Conservation (phyloP, 345 rosid genomes). For the Cardiospermum halicacabum region DNA sequence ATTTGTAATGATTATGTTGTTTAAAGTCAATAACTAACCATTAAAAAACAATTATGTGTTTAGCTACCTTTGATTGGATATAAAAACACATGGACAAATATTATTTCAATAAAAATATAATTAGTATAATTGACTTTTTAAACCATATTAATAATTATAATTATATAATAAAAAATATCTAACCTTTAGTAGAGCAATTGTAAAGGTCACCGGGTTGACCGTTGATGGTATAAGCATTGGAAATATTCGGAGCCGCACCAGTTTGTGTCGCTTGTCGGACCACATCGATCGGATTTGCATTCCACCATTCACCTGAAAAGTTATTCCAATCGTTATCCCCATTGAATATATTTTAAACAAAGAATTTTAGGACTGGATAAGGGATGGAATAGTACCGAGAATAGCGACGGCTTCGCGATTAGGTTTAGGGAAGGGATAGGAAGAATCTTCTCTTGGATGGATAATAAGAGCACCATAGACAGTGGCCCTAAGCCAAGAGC, state of each 20-base stretch:
- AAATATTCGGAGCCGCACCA: slow-evolving; percentile 67
- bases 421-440: slow-evolving; percentile 76
- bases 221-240: slow-evolving; percentile 84
- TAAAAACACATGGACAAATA: neutral
- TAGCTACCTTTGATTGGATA: neutral
- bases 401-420: slow-evolving; percentile 56
- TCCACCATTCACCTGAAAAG: slow-evolving; percentile 99
- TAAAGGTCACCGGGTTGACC: slow-evolving; percentile 96
- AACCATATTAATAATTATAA: neutral
- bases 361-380: neutral
- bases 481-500: slow-evolving; percentile 95
- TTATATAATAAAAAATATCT: neutral
- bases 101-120: neutral
- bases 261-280: slow-evolving; percentile 58
- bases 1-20: neutral
- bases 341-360: too few relatives aligned
- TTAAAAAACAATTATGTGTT: neutral
- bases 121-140: neutral
- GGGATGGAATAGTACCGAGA: slow-evolving; percentile 46
- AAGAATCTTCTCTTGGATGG: slow-evolving; percentile 53
- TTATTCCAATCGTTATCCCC: too few relatives aligned
- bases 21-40: neutral
- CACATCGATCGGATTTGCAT: slow-evolving; percentile 76
- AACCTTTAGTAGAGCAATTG: slow-evolving; percentile 79
- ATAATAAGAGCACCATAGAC: slow-evolving; percentile 88